Evolutionary conservation across 129 eudicot species (phyloP).

Genomic region (carrot (Daucus carota)): DNA sequence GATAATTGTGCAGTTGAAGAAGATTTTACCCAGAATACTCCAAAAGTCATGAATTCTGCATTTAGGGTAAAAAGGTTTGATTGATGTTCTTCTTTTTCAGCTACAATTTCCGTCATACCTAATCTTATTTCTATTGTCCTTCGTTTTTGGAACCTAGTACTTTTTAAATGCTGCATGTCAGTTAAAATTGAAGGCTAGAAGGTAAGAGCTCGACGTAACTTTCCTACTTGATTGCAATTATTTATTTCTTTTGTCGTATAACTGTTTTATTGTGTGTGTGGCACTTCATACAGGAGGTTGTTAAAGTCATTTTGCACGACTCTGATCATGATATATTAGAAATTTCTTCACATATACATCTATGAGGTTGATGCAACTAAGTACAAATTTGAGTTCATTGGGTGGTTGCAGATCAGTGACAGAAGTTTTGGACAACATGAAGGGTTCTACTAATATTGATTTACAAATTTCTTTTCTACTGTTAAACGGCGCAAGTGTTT

Average conservation of each 20-base stretch:
- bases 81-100: background rate
- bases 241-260: background rate
- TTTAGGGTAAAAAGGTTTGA: background rate
- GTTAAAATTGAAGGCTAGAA: background rate
- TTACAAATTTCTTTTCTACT: background rate
- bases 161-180: background rate
- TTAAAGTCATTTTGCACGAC: background rate
- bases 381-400: conserved; percentile 9
- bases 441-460: background rate
- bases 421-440: conserved; percentile 2
- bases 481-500: background rate
- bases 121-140: background rate
- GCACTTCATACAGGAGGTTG: background rate
- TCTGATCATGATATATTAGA: background rate
- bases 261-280: background rate
- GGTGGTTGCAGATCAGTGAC: background rate
- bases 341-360: background rate
- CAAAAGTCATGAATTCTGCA: background rate
- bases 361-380: conserved; percentile 8
- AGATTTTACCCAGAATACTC: background rate
- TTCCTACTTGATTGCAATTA: background rate
- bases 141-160: background rate
- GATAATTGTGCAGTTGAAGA: background rate
- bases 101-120: background rate
- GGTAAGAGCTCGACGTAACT: conserved; percentile 5